phyloP scores from a whole-genome alignment of 1,139 yeast genomes.

The Zygoascus hellenicus region DNA sequence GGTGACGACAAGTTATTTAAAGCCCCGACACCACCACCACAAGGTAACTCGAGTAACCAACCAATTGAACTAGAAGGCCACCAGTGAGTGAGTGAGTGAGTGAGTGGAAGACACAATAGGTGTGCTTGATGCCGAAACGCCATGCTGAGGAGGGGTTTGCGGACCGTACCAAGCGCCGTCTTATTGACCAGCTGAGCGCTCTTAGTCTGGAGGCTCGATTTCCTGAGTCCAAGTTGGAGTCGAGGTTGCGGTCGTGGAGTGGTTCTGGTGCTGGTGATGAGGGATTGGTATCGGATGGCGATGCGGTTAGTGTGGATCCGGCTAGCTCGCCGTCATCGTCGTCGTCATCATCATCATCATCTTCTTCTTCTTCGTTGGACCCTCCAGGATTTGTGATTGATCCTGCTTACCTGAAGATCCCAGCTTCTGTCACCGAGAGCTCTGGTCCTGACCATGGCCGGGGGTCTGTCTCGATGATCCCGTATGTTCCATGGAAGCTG shows the following conservation, averaged over 20 bases:
- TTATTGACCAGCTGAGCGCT: slow-evolving; percentile 11
- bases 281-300: neutral
- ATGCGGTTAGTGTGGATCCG: no score
- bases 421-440: slow-evolving; percentile 13
- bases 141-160: slow-evolving; percentile 1
- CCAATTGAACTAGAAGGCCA: no score
- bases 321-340: no score
- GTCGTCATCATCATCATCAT: no score
- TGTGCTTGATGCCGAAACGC: slow-evolving; percentile 2
- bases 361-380: no score
- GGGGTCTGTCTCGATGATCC: neutral
- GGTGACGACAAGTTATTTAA: no score
- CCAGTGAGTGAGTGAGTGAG: no score
- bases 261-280: neutral
- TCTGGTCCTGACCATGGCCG: slow-evolving; percentile 17
- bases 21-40: no score
- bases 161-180: slow-evolving; percentile 12
- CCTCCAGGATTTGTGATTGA: neutral
- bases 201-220: slow-evolving; percentile 8
- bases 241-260: neutral
- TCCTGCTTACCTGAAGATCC: slow-evolving; percentile 20
- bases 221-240: neutral
- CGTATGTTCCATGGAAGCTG: slow-evolving; percentile 5
- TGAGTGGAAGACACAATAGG: neutral
- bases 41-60: no score